Evolutionary conservation across 2,329 filamentous ascomycete genomes (phyloP).

Genomic region (Lachnellula arida): DNA sequence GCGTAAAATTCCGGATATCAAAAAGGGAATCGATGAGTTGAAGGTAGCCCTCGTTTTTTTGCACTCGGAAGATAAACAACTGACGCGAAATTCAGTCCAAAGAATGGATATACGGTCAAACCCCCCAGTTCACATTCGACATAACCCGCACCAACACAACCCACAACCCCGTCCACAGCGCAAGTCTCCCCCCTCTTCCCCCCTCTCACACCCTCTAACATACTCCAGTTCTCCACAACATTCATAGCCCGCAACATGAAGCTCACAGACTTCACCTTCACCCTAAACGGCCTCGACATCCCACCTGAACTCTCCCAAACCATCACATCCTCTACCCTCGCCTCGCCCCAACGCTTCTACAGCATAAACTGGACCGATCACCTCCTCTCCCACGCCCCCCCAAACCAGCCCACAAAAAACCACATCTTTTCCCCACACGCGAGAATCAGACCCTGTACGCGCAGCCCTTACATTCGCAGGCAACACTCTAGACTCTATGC

Average conservation of each 20-base stretch:
- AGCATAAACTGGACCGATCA: background rate
- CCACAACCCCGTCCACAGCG: background rate
- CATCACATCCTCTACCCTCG: background rate
- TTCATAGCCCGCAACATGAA: background rate
- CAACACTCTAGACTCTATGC: too few relatives aligned
- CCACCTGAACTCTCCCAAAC: background rate
- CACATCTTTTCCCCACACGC: too few relatives aligned
- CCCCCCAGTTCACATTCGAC: conserved; percentile 8
- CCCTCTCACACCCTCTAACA: too few relatives aligned
- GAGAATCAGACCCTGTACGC: too few relatives aligned
- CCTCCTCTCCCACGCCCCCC: background rate
- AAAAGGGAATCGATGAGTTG: conserved; percentile 3
- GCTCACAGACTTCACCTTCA: background rate
- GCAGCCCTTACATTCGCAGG: too few relatives aligned
- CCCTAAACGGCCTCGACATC: background rate
- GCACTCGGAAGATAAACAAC: too few relatives aligned
- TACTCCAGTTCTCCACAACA: background rate
- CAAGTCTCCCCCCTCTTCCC: background rate
- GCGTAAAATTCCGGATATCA: conserved; percentile 1
- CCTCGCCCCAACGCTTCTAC: background rate
- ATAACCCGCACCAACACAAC: background rate
- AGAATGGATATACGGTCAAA: conserved; percentile 12
- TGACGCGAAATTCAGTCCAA: background rate
- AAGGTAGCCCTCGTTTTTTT: background rate
- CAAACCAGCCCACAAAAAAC: background rate